Conservation (phyloP, 495 filamentous ascomycete genomes). For the Talaromyces proteolyticus region DNA sequence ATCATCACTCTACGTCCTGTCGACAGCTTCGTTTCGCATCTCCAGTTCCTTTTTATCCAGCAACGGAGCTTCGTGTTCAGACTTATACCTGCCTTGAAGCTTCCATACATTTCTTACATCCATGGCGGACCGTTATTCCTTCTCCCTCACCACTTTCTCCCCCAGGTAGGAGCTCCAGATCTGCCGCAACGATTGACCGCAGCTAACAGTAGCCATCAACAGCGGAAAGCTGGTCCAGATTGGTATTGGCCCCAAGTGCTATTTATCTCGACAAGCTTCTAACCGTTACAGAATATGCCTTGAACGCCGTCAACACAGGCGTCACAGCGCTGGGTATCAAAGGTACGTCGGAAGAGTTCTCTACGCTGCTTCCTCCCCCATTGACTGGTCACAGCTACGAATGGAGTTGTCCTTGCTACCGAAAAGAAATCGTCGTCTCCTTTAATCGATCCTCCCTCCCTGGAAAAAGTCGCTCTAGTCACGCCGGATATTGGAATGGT, state of each 20-base stretch:
- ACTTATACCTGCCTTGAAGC: slow-evolving; percentile 8
- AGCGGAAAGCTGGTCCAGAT: slow-evolving; percentile 89
- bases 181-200: slow-evolving; percentile 8
- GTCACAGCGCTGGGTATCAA: slow-evolving; percentile 98
- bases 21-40: slow-evolving; percentile 5
- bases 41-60: neutral
- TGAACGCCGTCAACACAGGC: slow-evolving; percentile 98
- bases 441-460: slow-evolving; percentile 86
- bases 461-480: slow-evolving; percentile 96
- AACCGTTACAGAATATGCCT: slow-evolving; percentile 76
- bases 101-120: slow-evolving; percentile 1
- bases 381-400: slow-evolving; percentile 45
- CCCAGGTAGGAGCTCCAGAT: slow-evolving; percentile 69
- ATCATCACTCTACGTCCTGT: neutral
- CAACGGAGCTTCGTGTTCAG: slow-evolving; percentile 12
- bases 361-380: neutral
- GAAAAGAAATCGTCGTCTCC: slow-evolving; percentile 99
- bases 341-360: slow-evolving; percentile 45
- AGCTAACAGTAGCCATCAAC: slow-evolving; percentile 43
- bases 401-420: slow-evolving; percentile 97
- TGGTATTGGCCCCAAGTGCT: slow-evolving; percentile 29
- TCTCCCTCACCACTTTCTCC: slow-evolving; percentile 99
- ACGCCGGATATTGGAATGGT: slow-evolving; percentile 99
- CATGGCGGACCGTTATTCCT: slow-evolving; percentile 99
- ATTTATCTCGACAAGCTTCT: slow-evolving; percentile 2